Base-by-base conservation (phyloP, 352 stramenopile species). In the Phytophthora cryptogea region DNA sequence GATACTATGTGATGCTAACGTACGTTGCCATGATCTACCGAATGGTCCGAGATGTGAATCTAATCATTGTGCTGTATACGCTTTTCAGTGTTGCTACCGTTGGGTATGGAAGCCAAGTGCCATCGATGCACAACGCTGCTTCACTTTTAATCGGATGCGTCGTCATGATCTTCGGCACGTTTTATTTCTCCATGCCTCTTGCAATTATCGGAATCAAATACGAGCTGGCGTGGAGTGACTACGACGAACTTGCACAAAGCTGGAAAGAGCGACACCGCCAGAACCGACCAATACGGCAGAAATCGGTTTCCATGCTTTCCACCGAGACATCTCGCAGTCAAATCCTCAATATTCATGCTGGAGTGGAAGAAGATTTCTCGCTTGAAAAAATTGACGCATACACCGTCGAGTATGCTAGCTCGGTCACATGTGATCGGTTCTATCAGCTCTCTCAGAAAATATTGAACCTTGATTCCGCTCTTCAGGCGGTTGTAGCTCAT, bases 1-100 rank as follows among this genome's bases (percentile, higher is more conserved):
- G 63, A 14, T 87, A 87, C 60, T 87, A 78, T 26, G 63, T 85
- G 41, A 87, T 87, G 75, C 43, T 79, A 35, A 86, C 77, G 71
- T 86, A 78, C 36, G 42, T 55, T 50, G 3, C 5, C 20, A 23
- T 23, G 20, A 23, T 23, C 20, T 23, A 23, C 20, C 20, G 20
- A 23, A 23, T 23, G 20, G 20, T 23, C 20, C 20, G 20, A 23
- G 2, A 2, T 23, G 20, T 23, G 20, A 23, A 23, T 8, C 35
- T 17, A 41, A 20, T 23, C 1, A 23, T 5, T 41, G 14, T 13
- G 37, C 11, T 43, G 16, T 26, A 43, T 27, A 8, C 42, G 35
- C 49, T 9, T 26, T 36, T 26, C 31, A 86, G 74, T 5, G 74
- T 86, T 8, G 76, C 74, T 26, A 85, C 77, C 1, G 77, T 85